Evolutionary conservation across 805 yeast species (phyloP), one percentile per base, ranked within the genome.

Genomic region (Cyberlindnera lachancei): DNA sequence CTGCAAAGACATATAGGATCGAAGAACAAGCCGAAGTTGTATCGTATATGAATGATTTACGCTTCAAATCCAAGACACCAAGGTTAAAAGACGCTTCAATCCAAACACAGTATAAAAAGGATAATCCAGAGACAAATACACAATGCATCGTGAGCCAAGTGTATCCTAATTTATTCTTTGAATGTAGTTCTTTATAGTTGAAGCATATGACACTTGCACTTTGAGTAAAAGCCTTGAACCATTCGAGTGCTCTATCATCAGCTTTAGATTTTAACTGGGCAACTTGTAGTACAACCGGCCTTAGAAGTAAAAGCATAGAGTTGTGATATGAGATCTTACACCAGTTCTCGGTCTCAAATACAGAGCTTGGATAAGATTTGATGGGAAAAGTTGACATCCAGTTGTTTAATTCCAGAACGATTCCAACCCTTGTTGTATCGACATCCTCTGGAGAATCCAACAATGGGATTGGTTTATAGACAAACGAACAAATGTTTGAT

Each of bases 131-230:
- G 13, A 53, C 53, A 38, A 54, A 54, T 5, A 45, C 47, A 23
- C 59, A 54, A 18, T 56, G 59, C 42, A 58, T 48, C 4, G 59
- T 41, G 5, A 52, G 21, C 60, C 59, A 55, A 4, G 59, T 48
- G 32, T 52, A 53, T 15, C 52, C 38, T 15, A 54, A 20, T 26
- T 50, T 50, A 8, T 46, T 48, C 20, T 41, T 45, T 3, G 47
- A 18, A 24, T 53, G 48, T 21, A 55, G 38, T 5, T 41, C 47
- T 31, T 51, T 52, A 33, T 54, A 55, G 31, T 47, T 51, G 26
- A 50, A 35, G 20, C 59, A 53, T 12, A 53, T 38, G 3, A 53
- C 52, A 3, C 57, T 48, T 3, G 61, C 50, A 17, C 55, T 48
- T 23, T 52, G 52, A 8, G 60, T 46, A 28, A 55, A 56, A 1